Evolutionary conservation across 139 green algal species (phyloP), one percentile per base, ranked within the genome.

Genomic region (Micromonas commoda): DNA sequence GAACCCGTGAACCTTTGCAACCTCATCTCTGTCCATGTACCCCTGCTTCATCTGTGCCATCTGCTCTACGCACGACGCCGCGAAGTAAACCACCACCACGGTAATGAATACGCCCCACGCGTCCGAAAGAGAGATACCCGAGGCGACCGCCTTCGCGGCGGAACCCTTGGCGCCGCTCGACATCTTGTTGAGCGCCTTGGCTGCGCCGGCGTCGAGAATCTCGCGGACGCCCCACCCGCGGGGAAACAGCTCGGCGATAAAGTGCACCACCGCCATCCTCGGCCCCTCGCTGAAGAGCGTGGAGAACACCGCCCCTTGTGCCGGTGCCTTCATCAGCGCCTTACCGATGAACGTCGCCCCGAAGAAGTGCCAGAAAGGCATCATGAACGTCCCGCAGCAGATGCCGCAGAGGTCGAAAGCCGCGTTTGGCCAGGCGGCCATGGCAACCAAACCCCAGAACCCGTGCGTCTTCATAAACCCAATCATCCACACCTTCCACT

Each of bases 321-420:
- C 20, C 16, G 51, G 51, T 32, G 76, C 73, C 74, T 84, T 81
- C 38, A 97, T 75, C 9, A 92, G 32, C 6, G 83, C 92, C 84
- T 97, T 97, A 71, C 92, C 92, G 3, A 95, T 75, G 21, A 94
- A 77, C 16, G 89, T 94, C 26, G 88, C 92, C 0, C 85, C 88
- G 73, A 97, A 95, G 72, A 97, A 97, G 72, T 88, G 73, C 91
- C 89, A 96, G 70, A 97, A 97, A 21, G 91, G 91, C 88, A 97
- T 96, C 64, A 86, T 77, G 85, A 95, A 97, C 64, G 88, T 87
- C 37, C 92, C 92, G 81, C 92, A 97, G 86, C 86, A 91, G 52
- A 97, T 92, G 64, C 92, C 92, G 85, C 92, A 97, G 45, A 97
- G 82, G 82, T 97, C 92, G 79, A 97, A 97, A 4, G 87, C 86